Evolutionary conservation across 176 grass and related monocot species (phyloP), one percentile per base, ranked within the genome.

Genomic region (Eleusine coracana): DNA sequence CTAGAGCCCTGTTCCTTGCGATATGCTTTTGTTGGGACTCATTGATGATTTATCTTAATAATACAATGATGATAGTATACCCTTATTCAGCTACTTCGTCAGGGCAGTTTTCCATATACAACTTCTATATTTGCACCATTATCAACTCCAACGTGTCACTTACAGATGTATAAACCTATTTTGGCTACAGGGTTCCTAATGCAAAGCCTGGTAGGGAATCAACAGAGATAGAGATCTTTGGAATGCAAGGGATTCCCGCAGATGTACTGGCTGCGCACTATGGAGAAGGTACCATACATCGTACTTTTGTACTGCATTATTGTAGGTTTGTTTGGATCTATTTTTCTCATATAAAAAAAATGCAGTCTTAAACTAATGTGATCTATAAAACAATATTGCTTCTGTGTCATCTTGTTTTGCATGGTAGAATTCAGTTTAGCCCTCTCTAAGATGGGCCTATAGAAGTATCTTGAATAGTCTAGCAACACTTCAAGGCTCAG

Each of bases 211-310:
- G 92, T 55, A 94, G 97, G 87, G 93, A 99, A 21, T 99, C 93
- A 4, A 99, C 89, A 3, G 97, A 99, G n/a, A 96, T 99, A 73
- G 97, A 99, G 87, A 99, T 99, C 16, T 99, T 94, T 48, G 97
- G 97, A 65, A 99, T 99, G 97, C 97, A 99, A 88, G 97, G 97
- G 84, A 93, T 99, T 78, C 97, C 91, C 74, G 49, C 93, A n/a
- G 83, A 92, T 75, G 87, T 99, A 34, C 80, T 99, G 51, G 91
- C 97, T 74, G 97, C 97, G 36, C 97, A 99, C 80, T 99, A 99
- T 39, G 97, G 97, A n/a, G 97, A 99, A 94, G 97, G 97, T 99
- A 88, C 79, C 8, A 4, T 42, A 7, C 12, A 58, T 40, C 0
- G 3, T 25, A 39, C 21, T 73, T 74, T 23, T 28, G 11, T 21